These are phyloP conservation scores for Colletotrichum limetticola DNA, from an alignment of 2,329 filamentous ascomycete genomes.

Conservation along the genomic window DNA sequence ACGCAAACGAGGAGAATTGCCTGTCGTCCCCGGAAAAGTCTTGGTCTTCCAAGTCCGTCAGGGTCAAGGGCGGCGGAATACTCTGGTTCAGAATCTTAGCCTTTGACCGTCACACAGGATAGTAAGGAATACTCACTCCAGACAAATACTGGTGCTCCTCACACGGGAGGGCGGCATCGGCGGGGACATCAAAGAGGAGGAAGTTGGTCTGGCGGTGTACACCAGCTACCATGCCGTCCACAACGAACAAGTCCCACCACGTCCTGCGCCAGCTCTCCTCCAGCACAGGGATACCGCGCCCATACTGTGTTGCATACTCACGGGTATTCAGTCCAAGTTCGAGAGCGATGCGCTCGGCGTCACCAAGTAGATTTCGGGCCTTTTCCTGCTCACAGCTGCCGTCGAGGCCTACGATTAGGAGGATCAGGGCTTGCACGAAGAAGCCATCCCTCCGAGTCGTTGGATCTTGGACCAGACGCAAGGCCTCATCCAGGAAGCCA, in stretches of 20 bases:
- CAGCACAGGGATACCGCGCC: slow-evolving; percentile 71
- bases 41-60: slow-evolving; percentile 80
- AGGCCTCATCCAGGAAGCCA: slow-evolving; percentile 68
- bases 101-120: background rate
- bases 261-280: slow-evolving; percentile 89
- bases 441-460: slow-evolving; percentile 65
- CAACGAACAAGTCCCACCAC: slow-evolving; percentile 88
- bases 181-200: slow-evolving; percentile 72
- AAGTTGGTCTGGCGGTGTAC: slow-evolving; percentile 80
- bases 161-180: slow-evolving; percentile 81
- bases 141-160: slow-evolving; percentile 79
- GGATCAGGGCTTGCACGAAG: slow-evolving; percentile 79
- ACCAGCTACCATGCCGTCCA: slow-evolving; percentile 86
- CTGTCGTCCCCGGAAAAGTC: slow-evolving; percentile 78
- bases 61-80: slow-evolving; percentile 68
- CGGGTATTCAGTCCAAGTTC: slow-evolving; percentile 80
- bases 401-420: slow-evolving; percentile 82
- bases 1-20: slow-evolving; percentile 85
- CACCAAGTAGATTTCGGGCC: slow-evolving; percentile 73
- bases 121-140: slow-evolving; percentile 56
- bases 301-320: slow-evolving; percentile 72
- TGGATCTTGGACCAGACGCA: slow-evolving; percentile 60
- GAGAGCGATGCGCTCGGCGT: slow-evolving; percentile 77
- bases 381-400: slow-evolving; percentile 77
- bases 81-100: slow-evolving; percentile 49